Conservation (phyloP, 2,329 filamentous ascomycete genomes). For the Botryotinia calthae region DNA sequence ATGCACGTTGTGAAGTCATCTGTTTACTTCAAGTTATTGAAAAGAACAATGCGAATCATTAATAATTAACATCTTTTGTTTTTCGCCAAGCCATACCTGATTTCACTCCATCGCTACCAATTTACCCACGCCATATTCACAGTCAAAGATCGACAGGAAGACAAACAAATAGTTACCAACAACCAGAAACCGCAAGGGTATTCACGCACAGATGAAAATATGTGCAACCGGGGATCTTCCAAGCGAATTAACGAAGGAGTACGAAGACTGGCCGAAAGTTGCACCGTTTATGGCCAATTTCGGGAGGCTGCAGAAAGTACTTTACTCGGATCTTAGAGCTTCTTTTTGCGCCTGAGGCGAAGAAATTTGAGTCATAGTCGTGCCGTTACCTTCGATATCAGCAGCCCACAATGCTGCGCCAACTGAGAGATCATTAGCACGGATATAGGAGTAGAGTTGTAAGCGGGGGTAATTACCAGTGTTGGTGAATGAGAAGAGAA, state of each 20-base stretch:
- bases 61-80: not conserved
- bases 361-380: conserved; percentile 34
- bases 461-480: conserved; percentile 49
- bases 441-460: not conserved
- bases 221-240: conserved; percentile 8
- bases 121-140: conserved; percentile 1
- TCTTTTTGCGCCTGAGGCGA: conserved; percentile 23
- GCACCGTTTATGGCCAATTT: conserved; percentile 22
- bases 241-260: not conserved
- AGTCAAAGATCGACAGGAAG: conserved; percentile 12
- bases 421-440: conserved; percentile 48
- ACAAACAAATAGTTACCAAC: conserved; percentile 6
- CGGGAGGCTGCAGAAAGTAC: conserved; percentile 27
- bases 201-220: not conserved
- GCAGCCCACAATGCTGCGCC: conserved; percentile 94
- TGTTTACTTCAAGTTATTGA: not conserved
- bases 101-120: conserved; percentile 9
- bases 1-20: not conserved
- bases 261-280: conserved; percentile 5
- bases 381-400: conserved; percentile 61
- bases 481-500: conserved; percentile 88
- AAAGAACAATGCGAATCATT: not conserved
- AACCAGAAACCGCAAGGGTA: not conserved
- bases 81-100: conserved; percentile 1
- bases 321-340: conserved; percentile 28